Percentiles rank a stretch among this genome's conserved stretches.
phyloP scores from a whole-genome alignment of 1,139 yeast species.

The Lodderomyces jiufengensis region DNA sequence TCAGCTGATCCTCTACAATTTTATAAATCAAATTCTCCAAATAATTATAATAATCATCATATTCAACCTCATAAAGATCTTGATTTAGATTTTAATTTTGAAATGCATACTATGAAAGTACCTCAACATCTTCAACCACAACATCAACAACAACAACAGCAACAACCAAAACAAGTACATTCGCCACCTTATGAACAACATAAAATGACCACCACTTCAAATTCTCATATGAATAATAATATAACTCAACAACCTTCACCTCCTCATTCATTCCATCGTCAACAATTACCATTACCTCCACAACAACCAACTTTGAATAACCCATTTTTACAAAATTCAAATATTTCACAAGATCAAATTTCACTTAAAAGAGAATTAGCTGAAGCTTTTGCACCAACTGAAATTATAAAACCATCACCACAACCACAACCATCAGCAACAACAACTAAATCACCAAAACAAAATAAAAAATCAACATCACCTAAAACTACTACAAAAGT shows the following conservation, averaged over 20 bases:
- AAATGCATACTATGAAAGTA: conserved; percentile 32
- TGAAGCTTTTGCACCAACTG: conserved; percentile 34
- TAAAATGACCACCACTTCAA: conserved; percentile 2
- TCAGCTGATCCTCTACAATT: conserved; percentile 30
- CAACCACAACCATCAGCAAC: conserved; percentile 39
- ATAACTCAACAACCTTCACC: conserved; percentile 1
- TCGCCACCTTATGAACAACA: conserved; percentile 5
- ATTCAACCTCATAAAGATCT: conserved; percentile 1
- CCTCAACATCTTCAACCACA: conserved; percentile 6
- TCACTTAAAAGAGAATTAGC: conserved; percentile 29
- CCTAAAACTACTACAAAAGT: background rate
- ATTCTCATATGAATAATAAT: background rate
- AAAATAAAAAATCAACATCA: conserved; percentile 1
- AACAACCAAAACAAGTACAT: conserved; percentile 1
- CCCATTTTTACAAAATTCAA: background rate
- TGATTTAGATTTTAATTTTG: conserved; percentile 23
- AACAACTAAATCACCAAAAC: conserved; percentile 17
- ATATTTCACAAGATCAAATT: conserved; percentile 14
- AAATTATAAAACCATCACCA: no score
- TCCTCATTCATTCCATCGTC: conserved; percentile 5
- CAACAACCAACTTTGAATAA: conserved; percentile 2
- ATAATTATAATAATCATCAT: background rate
- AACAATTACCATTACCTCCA: conserved; percentile 7
- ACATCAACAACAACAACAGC: conserved; percentile 5
- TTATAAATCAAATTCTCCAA: conserved; percentile 16